phyloP scores from a whole-genome alignment of 805 yeast genomes.

The Candida schatavii region DNA sequence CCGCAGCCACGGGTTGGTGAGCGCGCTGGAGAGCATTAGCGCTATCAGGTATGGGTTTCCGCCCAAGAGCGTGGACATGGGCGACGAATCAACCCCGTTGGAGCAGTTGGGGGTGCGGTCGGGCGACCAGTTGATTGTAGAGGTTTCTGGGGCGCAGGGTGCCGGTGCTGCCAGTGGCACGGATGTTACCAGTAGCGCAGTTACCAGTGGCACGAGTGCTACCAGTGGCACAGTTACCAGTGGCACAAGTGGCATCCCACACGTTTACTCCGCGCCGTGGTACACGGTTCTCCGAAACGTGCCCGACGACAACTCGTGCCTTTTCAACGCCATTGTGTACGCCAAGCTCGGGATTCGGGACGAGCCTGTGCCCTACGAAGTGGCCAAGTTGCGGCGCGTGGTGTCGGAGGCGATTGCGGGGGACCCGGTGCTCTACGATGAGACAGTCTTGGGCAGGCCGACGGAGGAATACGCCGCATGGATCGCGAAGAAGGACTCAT shows the following conservation, averaged over 20 bases:
- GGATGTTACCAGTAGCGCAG: not conserved
- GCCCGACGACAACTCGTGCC: conserved; percentile 77
- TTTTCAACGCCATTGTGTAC: conserved; percentile 64
- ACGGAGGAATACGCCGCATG: conserved; percentile 52
- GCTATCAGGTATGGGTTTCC: conserved; percentile 59
- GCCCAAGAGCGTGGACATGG: conserved; percentile 42
- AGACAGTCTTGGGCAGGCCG: conserved; percentile 55
- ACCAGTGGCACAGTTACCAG: conserved; percentile 1
- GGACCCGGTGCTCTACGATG: conserved; percentile 35
- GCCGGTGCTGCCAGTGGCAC: not conserved
- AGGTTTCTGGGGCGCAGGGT: conserved; percentile 10
- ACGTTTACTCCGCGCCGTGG: conserved; percentile 16
- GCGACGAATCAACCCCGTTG: conserved; percentile 16
- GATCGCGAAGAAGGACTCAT: conserved; percentile 57
- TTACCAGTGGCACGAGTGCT: conserved; percentile 2
- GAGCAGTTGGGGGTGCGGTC: conserved; percentile 45
- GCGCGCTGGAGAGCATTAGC: conserved; percentile 5
- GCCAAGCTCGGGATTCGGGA: conserved; percentile 30
- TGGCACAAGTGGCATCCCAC: conserved; percentile 19
- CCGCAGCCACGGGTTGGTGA: not conserved
- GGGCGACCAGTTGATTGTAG: conserved; percentile 59
- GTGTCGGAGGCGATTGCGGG: conserved; percentile 49
- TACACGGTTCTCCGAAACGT: conserved; percentile 52
- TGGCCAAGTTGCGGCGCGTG: conserved; percentile 47
- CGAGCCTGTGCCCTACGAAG: conserved; percentile 11